Evolutionary conservation across 228 moss, liverwort and hornwort species (phyloP), one percentile per base, ranked within the genome.

Genomic region (Sphagnum fallax): DNA sequence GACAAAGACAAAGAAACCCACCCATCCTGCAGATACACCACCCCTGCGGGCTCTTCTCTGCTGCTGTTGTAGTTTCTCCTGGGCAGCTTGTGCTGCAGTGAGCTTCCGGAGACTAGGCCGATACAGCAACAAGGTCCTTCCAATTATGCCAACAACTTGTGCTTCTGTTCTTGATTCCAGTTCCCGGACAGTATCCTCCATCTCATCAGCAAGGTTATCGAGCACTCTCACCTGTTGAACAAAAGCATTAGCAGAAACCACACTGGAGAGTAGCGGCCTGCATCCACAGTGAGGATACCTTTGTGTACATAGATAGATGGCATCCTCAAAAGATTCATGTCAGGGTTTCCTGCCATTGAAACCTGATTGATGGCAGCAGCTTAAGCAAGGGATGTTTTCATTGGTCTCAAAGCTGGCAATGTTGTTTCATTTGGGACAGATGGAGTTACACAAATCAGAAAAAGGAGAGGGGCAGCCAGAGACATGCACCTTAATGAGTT

Each of bases 61-160:
- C 5, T 51, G 71, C 70, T 67, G 77, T 65, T 69, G 82, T 2
- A 78, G 66, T 60, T 66, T 80, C 71, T 83, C 82, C 75, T 95
- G 81, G 60, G 87, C 74, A 61, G 74, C 82, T 75, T 90, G 85
- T 61, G 84, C 74, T 49, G 87, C 88, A 50, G 79, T 80, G 7
- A 93, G 75, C 77, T 96, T 96, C 68, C 86, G 81, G 53, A 92
- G 80, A 66, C 93, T 96, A 2, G 92, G 91, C 67, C 92, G 78
- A 9, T 96, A 92, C 58, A 96, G 67, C 48, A 96, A 69, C 47
- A 96, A 65, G 6, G 96, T 93, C 51, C 93, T 84, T n/a, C 96
- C 93, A 15, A 96, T 87, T 62, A 75, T 91, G 11, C 89, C 93
- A 18, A 93, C 91, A 55, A 91, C 73, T 76, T 93, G 96, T 48